Percentiles rank a stretch among this genome's conserved stretches.
Evolutionary conservation across 2,329 filamentous ascomycete genomes (phyloP).

Genomic region (Epicoccum nigrum): DNA sequence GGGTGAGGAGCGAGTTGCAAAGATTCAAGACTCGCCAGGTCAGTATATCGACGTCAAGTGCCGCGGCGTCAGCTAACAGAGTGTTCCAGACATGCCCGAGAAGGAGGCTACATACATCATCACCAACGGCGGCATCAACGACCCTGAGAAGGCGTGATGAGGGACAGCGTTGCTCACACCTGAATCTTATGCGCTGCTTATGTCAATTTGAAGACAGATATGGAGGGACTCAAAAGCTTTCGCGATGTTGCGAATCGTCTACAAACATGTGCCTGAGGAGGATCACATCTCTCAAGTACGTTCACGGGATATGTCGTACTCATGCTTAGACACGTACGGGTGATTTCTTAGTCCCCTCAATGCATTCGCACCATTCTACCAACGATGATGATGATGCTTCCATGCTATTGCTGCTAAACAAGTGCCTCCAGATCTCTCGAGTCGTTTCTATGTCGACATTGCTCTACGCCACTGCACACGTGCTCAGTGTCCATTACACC

Average conservation of each 20-base stretch:
- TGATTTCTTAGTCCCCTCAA: too few species aligned
- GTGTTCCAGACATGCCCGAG: conserved; percentile 65
- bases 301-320: neutral
- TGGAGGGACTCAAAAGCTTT: neutral
- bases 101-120: conserved; percentile 73
- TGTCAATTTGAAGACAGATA: neutral
- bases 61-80: conserved; percentile 23
- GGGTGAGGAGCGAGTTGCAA: conserved; percentile 72
- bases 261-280: neutral
- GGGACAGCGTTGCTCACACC: neutral
- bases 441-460: too few species aligned
- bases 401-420: neutral
- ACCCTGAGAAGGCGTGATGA: conserved; percentile 65
- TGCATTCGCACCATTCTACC: too few species aligned
- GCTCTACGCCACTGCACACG: too few species aligned
- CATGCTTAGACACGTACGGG: too few species aligned
- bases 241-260: neutral
- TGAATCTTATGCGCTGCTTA: neutral
- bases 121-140: conserved; percentile 71
- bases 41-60: conserved; percentile 18
- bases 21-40: conserved; percentile 72
- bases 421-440: too few species aligned
- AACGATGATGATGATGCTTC: neutral
- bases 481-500: too few species aligned
- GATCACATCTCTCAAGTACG: too few species aligned